Evolutionary conservation across 2,329 filamentous ascomycete genomes (phyloP).

Genomic region (Teratosphaeria viscida): DNA sequence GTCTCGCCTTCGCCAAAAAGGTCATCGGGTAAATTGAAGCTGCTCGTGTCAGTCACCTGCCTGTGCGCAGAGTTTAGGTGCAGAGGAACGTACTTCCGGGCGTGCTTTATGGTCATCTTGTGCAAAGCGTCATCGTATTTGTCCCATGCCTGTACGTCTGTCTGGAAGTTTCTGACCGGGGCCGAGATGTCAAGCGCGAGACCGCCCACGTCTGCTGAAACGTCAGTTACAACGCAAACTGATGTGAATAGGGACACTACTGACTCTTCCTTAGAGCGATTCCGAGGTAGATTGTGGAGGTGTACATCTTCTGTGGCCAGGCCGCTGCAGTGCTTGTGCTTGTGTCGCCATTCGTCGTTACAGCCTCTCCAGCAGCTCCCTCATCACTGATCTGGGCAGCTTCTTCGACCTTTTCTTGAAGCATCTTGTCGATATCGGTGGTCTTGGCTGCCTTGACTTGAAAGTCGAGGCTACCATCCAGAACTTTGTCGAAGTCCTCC

Average conservation of each 20-base stretch:
- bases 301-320: conserved; percentile 54
- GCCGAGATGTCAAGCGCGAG: conserved; percentile 68
- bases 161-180: conserved; percentile 78
- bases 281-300: conserved; percentile 89
- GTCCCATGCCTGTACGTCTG: conserved; percentile 64
- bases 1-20: conserved; percentile 72
- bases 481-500: conserved; percentile 51
- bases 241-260: not conserved
- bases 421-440: conserved; percentile 41
- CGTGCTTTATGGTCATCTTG: conserved; percentile 70
- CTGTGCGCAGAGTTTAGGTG: not conserved
- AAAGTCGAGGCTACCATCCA: conserved; percentile 52
- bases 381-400: conserved; percentile 33
- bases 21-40: conserved; percentile 79
- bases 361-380: conserved; percentile 28
- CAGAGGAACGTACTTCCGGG: conserved; percentile 59
- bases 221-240: conserved; percentile 17
- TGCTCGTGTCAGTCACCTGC: conserved; percentile 31
- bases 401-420: conserved; percentile 40
- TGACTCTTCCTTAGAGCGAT: conserved; percentile 52
- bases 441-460: conserved; percentile 49
- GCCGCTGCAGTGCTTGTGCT: conserved; percentile 22
- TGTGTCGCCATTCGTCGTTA: conserved; percentile 19
- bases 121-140: conserved; percentile 67
- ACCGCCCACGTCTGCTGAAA: conserved; percentile 38